Evolutionary conservation across 139 green algal genomes (phyloP).

Genomic region (Chlorella vulgaris): DNA sequence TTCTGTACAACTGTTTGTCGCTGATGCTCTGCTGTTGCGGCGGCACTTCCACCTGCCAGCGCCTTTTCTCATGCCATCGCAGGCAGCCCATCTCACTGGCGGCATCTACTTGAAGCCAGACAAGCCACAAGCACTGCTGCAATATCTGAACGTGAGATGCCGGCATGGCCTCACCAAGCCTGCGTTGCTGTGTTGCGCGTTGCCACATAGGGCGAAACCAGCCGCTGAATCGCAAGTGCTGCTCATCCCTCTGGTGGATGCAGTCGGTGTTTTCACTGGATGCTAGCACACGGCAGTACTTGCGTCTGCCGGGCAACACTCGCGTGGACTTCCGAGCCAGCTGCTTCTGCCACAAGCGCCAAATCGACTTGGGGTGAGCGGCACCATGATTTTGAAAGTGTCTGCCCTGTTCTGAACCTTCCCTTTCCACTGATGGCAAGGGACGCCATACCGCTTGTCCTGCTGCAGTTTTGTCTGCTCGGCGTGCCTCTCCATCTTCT

Average conservation of each 20-base stretch:
- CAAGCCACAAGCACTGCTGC: slow-evolving; percentile 23
- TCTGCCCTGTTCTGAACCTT: background rate
- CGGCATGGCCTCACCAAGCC: too few relatives aligned
- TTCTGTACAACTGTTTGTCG: too few relatives aligned
- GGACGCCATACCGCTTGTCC: background rate
- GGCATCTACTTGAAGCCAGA: slow-evolving; percentile 62
- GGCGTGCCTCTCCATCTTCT: slow-evolving; percentile 85
- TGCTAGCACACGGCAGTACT: slow-evolving; percentile 37
- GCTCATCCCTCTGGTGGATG: background rate
- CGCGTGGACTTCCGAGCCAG: slow-evolving; percentile 75
- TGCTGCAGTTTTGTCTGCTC: slow-evolving; percentile 69
- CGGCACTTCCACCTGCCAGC: too few relatives aligned
- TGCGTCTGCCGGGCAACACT: slow-evolving; percentile 38
- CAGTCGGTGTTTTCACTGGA: slow-evolving; percentile 48
- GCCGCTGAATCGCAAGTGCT: background rate
- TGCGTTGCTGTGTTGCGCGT: too few relatives aligned
- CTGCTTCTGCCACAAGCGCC: slow-evolving; percentile 69
- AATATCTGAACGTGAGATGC: slow-evolving; percentile 36
- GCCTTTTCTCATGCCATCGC: too few relatives aligned
- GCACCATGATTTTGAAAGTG: background rate
- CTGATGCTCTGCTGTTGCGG: too few relatives aligned
- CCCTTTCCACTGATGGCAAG: too few relatives aligned
- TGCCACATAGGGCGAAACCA: too few relatives aligned
- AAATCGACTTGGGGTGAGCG: slow-evolving; percentile 6
- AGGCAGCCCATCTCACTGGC: slow-evolving; percentile 62